phyloP scores from a whole-genome alignment of 169 alveolate species.

The Cyclospora cayetanensis region DNA sequence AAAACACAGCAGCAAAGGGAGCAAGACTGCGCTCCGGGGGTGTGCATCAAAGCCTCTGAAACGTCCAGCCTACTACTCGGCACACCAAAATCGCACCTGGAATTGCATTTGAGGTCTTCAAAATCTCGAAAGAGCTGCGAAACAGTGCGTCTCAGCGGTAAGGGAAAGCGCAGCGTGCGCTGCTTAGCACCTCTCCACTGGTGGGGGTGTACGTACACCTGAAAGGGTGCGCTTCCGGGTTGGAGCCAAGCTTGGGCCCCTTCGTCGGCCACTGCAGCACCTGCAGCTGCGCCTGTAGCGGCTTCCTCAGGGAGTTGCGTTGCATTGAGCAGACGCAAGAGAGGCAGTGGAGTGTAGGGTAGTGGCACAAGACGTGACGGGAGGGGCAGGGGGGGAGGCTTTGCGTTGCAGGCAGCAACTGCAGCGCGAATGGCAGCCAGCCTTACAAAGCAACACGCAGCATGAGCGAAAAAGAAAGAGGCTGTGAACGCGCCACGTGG shows the following conservation, averaged over 20 bases:
- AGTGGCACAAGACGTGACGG: neutral
- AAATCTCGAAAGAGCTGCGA: neutral
- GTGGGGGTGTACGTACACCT: conserved; percentile 29
- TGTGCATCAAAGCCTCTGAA: neutral
- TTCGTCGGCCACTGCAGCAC: conserved; percentile 9
- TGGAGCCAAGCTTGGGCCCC: neutral
- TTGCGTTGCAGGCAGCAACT: neutral
- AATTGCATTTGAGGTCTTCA: neutral
- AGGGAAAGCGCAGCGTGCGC: neutral
- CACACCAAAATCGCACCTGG: neutral
- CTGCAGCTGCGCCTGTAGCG: neutral
- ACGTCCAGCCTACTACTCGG: neutral
- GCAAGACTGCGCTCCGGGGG: neutral
- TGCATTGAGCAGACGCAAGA: neutral
- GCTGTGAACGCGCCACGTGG: too few relatives aligned
- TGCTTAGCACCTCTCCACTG: neutral
- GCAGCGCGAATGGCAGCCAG: conserved; percentile 10
- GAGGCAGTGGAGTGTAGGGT: neutral
- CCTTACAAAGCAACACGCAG: too few relatives aligned
- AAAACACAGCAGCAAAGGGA: conserved; percentile 4
- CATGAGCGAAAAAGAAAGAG: too few relatives aligned
- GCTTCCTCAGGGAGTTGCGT: neutral
- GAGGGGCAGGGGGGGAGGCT: neutral
- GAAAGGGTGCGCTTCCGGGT: conserved; percentile 7
- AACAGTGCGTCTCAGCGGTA: neutral